Evolutionary conservation across 2,329 filamentous ascomycete genomes (phyloP), one percentile per base, ranked within the genome.

Genomic region (Botrytis pseudocinerea): DNA sequence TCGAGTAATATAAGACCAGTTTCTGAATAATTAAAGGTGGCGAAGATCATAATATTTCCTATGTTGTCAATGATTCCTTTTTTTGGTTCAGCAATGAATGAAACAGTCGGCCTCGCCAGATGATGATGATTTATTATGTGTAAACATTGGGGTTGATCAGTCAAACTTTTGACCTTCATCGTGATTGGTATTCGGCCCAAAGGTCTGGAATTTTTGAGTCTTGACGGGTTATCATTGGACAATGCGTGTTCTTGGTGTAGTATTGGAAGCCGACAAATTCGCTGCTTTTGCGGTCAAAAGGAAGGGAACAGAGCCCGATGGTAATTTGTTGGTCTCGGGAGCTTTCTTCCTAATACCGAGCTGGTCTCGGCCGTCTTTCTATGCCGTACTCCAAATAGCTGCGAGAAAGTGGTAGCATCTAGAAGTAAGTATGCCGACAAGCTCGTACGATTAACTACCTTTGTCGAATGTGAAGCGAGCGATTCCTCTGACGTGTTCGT

Each of bases 401-500:
- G 40, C 40, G 38, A 44, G n/a, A 14, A 46, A 40, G 42, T n/a
- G 2, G 44, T 7, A 18, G 22, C 22, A 40, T 62, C 14, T 1
- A 62, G 25, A 63, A 42, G n/a, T 22, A 64, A 16, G n/a, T 46
- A 46, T 46, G 62, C 28, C 62, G n/a, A 64, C 32, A 32, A 44
- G n/a, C 63, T 51, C 32, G 46, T 66, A 28, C 32, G 44, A 51
- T 38, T 22, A 18, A 66, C 63, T 40, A n/a, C 63, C 63, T 25
- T 12, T 48, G 25, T 48, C 14, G 44, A 38, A 48, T n/a, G 14
- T 48, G 12, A 6, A 48, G 42, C 32, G 63, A 51, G 18, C 22
- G 38, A n/a, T 66, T 7, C 32, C n/a, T 66, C 46, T 66, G 63
- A 40, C 42, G 63, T 66, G 46, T 66, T 22, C 32, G n/a, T 51